phyloP scores from a whole-genome alignment of 140 eudicot genomes.

The Flaveria floridana region DNA sequence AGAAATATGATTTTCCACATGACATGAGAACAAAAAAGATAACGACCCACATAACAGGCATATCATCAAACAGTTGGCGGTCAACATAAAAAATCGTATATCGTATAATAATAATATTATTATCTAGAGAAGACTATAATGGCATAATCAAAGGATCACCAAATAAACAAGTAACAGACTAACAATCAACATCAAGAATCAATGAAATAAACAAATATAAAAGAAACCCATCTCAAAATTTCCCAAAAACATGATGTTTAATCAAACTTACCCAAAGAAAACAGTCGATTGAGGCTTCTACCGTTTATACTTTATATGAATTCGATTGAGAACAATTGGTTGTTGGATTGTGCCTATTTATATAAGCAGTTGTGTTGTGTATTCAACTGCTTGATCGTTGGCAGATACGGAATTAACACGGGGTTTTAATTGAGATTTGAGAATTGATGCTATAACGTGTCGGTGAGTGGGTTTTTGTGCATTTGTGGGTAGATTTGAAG shows the following conservation, averaged over 20 bases:
- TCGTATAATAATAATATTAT: not conserved
- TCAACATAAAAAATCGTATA: not conserved
- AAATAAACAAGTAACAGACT: not conserved
- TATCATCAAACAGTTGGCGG: slow-evolving; percentile 34
- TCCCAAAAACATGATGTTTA: not conserved
- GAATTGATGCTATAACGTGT: slow-evolving; percentile 21
- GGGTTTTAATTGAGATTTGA: not conserved
- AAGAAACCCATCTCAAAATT: slow-evolving; percentile 2
- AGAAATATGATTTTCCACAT: not conserved
- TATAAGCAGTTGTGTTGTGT: slow-evolving; percentile 11
- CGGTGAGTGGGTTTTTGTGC: slow-evolving; percentile 1
- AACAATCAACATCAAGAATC: slow-evolving; percentile 31
- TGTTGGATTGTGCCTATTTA: slow-evolving; percentile 21
- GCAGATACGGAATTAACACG: slow-evolving; percentile 38
- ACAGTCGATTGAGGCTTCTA: slow-evolving; percentile 16
- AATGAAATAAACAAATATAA: slow-evolving; percentile 26
- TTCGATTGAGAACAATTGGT: not conserved
- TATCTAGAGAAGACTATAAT: too few species aligned
- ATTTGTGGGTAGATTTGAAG: slow-evolving; percentile 12
- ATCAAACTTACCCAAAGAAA: slow-evolving; percentile 10
- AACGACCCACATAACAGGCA: slow-evolving; percentile 21
- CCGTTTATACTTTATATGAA: not conserved
- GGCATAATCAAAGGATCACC: slow-evolving; percentile 21
- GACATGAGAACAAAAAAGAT: not conserved
- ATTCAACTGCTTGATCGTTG: not conserved